Evolutionary conservation across 495 filamentous ascomycete genomes (phyloP).

Genomic region (Pseudevernia furfuracea): DNA sequence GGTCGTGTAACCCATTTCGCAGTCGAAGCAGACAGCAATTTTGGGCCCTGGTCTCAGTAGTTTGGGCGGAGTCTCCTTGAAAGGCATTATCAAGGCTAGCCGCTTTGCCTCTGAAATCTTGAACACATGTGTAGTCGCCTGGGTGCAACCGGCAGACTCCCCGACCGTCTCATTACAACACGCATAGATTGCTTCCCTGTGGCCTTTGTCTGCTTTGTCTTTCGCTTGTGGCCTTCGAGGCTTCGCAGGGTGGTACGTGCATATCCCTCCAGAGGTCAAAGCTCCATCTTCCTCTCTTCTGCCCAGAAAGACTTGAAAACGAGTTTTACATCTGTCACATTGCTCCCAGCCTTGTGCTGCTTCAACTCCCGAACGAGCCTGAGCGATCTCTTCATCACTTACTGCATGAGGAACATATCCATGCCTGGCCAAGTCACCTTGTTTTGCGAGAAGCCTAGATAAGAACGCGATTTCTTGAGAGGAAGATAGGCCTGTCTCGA

Average conservation of each 20-base stretch:
- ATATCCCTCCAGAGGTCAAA: constrained; percentile 66
- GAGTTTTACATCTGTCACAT: constrained; percentile 76
- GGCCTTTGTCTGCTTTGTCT: constrained; percentile 40
- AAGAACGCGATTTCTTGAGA: constrained; percentile 63
- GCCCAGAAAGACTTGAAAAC: constrained; percentile 90
- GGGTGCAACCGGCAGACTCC: constrained; percentile 63
- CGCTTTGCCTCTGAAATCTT: constrained; percentile 69
- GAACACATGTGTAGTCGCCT: constrained; percentile 70
- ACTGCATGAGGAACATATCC: constrained; percentile 68
- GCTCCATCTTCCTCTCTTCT: constrained; percentile 72
- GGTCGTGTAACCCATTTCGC: constrained; percentile 95
- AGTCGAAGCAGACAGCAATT: constrained; percentile 72
- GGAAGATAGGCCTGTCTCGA: constrained; percentile 60
- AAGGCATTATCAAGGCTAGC: constrained; percentile 70
- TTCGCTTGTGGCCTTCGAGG: constrained; percentile 42
- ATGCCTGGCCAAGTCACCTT: constrained; percentile 50
- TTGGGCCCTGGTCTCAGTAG: constrained; percentile 34
- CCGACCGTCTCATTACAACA: constrained; percentile 74
- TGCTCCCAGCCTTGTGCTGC: constrained; percentile 68
- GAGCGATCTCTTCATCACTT: constrained; percentile 49
- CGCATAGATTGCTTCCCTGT: constrained; percentile 51
- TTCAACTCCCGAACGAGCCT: constrained; percentile 56
- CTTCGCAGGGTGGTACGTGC: constrained; percentile 69
- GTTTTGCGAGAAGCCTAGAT: constrained; percentile 48
- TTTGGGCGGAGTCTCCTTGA: constrained; percentile 64